phyloP scores from a whole-genome alignment of 805 yeast species.

The Yamadazyma insecticola region DNA sequence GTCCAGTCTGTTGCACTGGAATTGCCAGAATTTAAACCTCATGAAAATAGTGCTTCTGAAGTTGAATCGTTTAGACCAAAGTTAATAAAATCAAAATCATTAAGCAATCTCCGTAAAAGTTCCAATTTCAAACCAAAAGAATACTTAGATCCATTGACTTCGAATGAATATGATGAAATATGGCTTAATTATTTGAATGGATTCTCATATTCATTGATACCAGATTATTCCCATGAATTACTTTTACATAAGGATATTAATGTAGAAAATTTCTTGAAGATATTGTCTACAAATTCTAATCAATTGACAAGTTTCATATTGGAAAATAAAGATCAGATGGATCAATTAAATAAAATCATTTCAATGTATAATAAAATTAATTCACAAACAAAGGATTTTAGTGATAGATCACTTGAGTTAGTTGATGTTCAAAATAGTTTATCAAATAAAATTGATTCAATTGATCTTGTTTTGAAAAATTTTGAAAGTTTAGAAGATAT shows the following conservation, averaged over 20 bases:
- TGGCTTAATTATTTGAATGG: too few species aligned
- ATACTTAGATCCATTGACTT: slow-evolving; percentile 13
- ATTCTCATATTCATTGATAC: neutral
- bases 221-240: neutral
- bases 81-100: slow-evolving; percentile 11
- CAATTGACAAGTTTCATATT: slow-evolving; percentile 8
- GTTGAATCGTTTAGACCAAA: slow-evolving; percentile 2
- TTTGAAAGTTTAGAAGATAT: slow-evolving; percentile 72
- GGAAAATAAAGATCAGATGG: slow-evolving; percentile 25
- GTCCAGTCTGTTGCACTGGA: slow-evolving; percentile 59
- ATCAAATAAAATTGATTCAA: slow-evolving; percentile 36
- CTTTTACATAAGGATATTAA: too few species aligned
- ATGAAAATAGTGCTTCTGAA: neutral
- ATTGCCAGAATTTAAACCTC: slow-evolving; percentile 27
- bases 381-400: slow-evolving; percentile 60
- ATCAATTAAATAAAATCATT: slow-evolving; percentile 44
- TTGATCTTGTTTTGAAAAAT: slow-evolving; percentile 47
- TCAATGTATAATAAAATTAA: slow-evolving; percentile 55
- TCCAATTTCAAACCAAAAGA: slow-evolving; percentile 1
- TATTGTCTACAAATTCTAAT: slow-evolving; percentile 1
- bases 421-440: slow-evolving; percentile 43
- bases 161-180: slow-evolving; percentile 5
- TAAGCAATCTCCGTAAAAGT: slow-evolving; percentile 1
- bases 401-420: slow-evolving; percentile 48
- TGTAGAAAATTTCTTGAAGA: slow-evolving; percentile 2